These are phyloP conservation scores for Hypoxylon fuscum DNA, from an alignment of 495 filamentous ascomycete species.

Conservation along the genomic window DNA sequence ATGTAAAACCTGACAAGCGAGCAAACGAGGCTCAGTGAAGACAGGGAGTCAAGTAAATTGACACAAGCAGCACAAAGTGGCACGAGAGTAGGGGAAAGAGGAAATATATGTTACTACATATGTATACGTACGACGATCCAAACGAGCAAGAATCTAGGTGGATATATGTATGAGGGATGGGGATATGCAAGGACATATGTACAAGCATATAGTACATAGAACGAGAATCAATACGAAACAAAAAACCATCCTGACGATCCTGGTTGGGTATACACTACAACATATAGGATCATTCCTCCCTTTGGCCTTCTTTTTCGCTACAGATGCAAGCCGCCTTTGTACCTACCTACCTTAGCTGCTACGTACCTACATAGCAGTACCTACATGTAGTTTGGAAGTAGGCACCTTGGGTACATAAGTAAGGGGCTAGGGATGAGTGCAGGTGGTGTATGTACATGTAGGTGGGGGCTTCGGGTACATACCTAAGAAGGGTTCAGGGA, in stretches of 20 bases:
- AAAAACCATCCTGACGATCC: constrained; percentile 6
- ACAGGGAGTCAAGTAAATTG: too few species aligned
- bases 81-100: too few species aligned
- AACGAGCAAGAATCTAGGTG: constrained; percentile 10
- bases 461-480: too few species aligned
- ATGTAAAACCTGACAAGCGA: too few species aligned
- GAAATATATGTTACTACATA: too few species aligned
- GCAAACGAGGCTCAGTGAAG: too few species aligned
- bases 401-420: too few species aligned
- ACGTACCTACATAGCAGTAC: too few species aligned
- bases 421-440: neutral
- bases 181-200: constrained; percentile 12
- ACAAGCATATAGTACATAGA: too few species aligned
- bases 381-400: too few species aligned
- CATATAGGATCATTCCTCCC: neutral
- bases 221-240: constrained; percentile 4
- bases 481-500: too few species aligned
- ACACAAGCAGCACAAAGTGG: too few species aligned
- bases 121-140: constrained; percentile 10
- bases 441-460: neutral
- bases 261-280: neutral
- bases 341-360: neutral
- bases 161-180: constrained; percentile 15
- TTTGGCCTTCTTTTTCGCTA: neutral
- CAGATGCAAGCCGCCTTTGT: neutral